A percentile compares a stretch with the other conserved stretches of the same genome.
These are phyloP conservation scores for Yarrowia galli DNA, from an alignment of 1,139 yeast genomes.

Conservation along the genomic window DNA sequence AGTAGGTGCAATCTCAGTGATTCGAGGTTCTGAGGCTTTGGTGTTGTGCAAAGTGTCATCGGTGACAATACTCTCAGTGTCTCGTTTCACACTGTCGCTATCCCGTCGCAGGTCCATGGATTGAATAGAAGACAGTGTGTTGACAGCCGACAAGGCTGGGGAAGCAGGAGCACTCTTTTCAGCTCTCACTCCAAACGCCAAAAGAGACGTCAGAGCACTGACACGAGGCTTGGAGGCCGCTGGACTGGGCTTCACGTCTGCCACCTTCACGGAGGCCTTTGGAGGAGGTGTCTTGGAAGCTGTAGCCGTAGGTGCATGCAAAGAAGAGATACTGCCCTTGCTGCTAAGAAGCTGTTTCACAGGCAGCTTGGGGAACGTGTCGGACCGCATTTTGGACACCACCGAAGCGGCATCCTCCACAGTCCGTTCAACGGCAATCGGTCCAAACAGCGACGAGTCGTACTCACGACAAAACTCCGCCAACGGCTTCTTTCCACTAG, in stretches of 20 bases:
- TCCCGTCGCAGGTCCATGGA: constrained; percentile 17
- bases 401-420: constrained; percentile 31
- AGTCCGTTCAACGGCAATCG: constrained; percentile 9
- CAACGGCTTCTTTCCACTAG: constrained; percentile 35
- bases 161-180: constrained; percentile 30
- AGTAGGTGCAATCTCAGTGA: not conserved
- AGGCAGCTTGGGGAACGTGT: constrained; percentile 33
- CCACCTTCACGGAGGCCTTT: constrained; percentile 27
- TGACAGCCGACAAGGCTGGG: constrained; percentile 21
- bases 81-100: not conserved
- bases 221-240: constrained; percentile 25
- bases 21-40: not conserved
- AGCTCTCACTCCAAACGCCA: constrained; percentile 22
- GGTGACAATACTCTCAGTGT: constrained; percentile 8
- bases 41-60: constrained; percentile 11
- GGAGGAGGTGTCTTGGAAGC: constrained; percentile 20
- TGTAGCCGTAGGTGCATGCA: constrained; percentile 14
- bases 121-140: constrained; percentile 12
- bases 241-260: constrained; percentile 23
- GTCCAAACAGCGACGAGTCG: constrained; percentile 34
- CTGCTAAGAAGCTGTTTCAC: constrained; percentile 17
- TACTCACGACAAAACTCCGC: constrained; percentile 38
- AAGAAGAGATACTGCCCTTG: constrained; percentile 4
- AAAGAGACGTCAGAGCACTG: constrained; percentile 3
- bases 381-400: constrained; percentile 24